Conservation (phyloP, 805 yeast genomes). For the Zygotorulaspora danielsina region DNA sequence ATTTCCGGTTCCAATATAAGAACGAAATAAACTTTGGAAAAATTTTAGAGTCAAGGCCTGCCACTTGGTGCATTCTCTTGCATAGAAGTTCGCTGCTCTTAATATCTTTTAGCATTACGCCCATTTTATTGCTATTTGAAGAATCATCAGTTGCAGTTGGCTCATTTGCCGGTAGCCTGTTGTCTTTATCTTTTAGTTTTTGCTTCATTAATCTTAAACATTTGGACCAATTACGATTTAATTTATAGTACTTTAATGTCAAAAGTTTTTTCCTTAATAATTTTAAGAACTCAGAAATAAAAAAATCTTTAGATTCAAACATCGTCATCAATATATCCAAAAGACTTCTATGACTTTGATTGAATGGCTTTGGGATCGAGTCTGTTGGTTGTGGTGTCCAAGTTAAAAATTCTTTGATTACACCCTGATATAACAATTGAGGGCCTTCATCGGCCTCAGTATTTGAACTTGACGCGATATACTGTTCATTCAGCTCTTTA, state of each 20-base stretch:
- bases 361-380: constrained; percentile 6
- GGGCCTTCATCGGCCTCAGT: neutral
- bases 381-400: constrained; percentile 32
- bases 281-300: constrained; percentile 25
- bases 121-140: constrained; percentile 50
- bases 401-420: constrained; percentile 20
- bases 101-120: constrained; percentile 80
- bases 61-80: constrained; percentile 33
- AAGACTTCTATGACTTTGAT: constrained; percentile 17
- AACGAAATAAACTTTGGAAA: constrained; percentile 67
- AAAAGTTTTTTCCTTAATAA: constrained; percentile 26
- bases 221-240: constrained; percentile 27
- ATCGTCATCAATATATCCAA: constrained; percentile 26
- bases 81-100: constrained; percentile 50
- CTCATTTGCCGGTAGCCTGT: constrained; percentile 1
- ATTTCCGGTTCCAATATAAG: constrained; percentile 67
- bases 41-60: constrained; percentile 30
- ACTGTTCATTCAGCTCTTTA: neutral
- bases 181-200: constrained; percentile 14
- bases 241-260: constrained; percentile 18
- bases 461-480: neutral
- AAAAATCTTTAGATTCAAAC: constrained; percentile 25
- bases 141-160: constrained; percentile 9
- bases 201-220: constrained; percentile 22
- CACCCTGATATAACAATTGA: constrained; percentile 16